Base-by-base conservation (phyloP, 2,329 filamentous ascomycete species). In the Ceratocystis huliohia region DNA sequence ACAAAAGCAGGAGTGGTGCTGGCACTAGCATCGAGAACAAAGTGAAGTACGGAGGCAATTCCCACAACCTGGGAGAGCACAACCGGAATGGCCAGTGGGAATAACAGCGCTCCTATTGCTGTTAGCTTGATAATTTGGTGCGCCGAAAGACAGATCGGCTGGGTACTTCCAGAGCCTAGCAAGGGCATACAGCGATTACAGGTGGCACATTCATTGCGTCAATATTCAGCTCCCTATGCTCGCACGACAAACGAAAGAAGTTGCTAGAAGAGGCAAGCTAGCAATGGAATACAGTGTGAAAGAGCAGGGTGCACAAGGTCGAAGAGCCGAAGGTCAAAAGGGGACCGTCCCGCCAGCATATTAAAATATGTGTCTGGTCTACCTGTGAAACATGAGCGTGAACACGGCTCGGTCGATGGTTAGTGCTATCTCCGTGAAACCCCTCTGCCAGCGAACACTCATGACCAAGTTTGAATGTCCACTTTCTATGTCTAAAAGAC, bases 101-200 rank as follows among this genome's bases (percentile, higher is more conserved):
- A 61, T 4, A 33, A 61, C 56, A 61, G 25, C n/a, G 61, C 61
- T n/a, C 64, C 56, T 1, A 61, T 65, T 41, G 64, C 44, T 3
- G 64, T 56, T 4, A 65, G 64, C 15, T 56, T 56, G 13, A 61
- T 41, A 7, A 65, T 65, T 30, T 65, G 64, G 64, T 61, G 41
- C 41, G 33, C 44, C 37, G 13, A 25, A 30, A 10, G 20, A n/a
- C 6, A 13, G 44, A 33, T 30, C 22, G 37, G 2, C 41, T 22
- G 22, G 28, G 22, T 25, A 30, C 6, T n/a, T 5, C 4, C 8
- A 30, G 44, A 25, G 15, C 5, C 44, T 30, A 10, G 20, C 13
- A 8, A 15, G 46, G 2, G 10, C 22, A 50, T 5, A 50, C 22
- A 25, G 46, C 22, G 4, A 10, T 10, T 2, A 25, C 20, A 22